Evolutionary conservation across 78 protist genomes (phyloP), one percentile per base, ranked within the genome.

Genomic region (Dictyostelium purpureum): DNA sequence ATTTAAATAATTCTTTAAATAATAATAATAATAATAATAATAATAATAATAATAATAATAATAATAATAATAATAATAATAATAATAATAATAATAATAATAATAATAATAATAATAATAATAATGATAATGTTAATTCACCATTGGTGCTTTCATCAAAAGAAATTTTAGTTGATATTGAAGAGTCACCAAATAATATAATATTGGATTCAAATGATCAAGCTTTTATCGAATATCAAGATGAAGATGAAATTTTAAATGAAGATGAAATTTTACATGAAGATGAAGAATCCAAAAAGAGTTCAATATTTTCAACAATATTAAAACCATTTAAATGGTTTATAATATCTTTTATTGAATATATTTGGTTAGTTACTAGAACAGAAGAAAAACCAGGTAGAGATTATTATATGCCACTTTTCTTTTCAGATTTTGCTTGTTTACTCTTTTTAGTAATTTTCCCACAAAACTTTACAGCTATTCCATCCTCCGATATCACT

Each of bases 401-500:
- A 67, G 90, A 82, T 42, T 82, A 82, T 54, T 82, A 82, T 70
- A 67, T 82, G n/a, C 90, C 90, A 54, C 51, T 82, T 0, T 70
- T 82, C n/a, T 70, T 82, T 56, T 54, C 65, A 28, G 90, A 82
- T 42, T 82, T 82, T 54, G 31, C 63, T 7, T 82, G 90, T 54
- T 70, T 82, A 19, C 21, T 82, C 49, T 82, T 82, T 52, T 56
- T 82, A 16, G 79, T 82, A 4, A 33, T 70, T 7, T 82, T 82
- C 59, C 90, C 90, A 26, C 90, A 82, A 24, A 82, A 82, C 21
- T 82, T 82, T 59, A 82, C 90, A 3, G 90, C 79, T 35, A 82
- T 82, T 26, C 90, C 90, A n/a, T 82, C 90, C 0, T 54, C 73
- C 0, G 90, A 82, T 54, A 82, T 82, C 38, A 73, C 90, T 0